Evolutionary conservation across 495 filamentous ascomycete species (phyloP).

Genomic region (Neurospora sp.): DNA sequence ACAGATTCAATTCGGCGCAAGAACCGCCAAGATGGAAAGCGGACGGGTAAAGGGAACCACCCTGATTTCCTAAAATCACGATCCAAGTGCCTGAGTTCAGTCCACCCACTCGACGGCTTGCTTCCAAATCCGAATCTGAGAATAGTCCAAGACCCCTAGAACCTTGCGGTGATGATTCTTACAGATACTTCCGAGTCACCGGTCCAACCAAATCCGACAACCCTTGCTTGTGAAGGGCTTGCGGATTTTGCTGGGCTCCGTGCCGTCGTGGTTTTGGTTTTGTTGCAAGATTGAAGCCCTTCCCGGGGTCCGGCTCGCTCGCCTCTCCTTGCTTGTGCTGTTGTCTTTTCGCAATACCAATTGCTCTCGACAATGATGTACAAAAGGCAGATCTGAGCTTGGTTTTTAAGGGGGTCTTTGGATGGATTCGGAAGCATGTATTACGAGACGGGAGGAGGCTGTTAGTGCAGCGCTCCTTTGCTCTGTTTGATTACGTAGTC

Average conservation of each 20-base stretch:
- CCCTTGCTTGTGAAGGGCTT: neutral
- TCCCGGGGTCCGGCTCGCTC: neutral
- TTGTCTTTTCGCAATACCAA: slow-evolving; percentile 3
- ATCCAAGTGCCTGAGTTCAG: slow-evolving; percentile 1
- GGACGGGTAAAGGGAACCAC: slow-evolving; percentile 63
- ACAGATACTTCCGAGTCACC: slow-evolving; percentile 52
- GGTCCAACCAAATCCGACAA: slow-evolving; percentile 11
- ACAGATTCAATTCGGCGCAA: slow-evolving; percentile 72
- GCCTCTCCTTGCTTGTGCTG: slow-evolving; percentile 4
- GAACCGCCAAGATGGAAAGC: slow-evolving; percentile 76
- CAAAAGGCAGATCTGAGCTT: slow-evolving; percentile 41
- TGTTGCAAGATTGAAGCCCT: slow-evolving; percentile 14
- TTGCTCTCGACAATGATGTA: slow-evolving; percentile 26
- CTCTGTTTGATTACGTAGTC: neutral
- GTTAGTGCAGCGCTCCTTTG: neutral
- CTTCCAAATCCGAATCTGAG: neutral
- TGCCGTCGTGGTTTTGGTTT: slow-evolving; percentile 17
- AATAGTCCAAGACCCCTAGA: neutral
- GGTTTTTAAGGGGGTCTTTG: neutral
- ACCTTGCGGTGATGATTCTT: slow-evolving; percentile 43
- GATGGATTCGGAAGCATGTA: neutral
- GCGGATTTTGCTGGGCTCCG: neutral
- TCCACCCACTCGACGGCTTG: neutral
- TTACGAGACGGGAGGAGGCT: neutral
- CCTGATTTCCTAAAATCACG: slow-evolving; percentile 22